Percentiles rank a stretch among this genome's conserved stretches.
phyloP scores from a whole-genome alignment of 306 rosid genomes.

The Quillaja saponaria region DNA sequence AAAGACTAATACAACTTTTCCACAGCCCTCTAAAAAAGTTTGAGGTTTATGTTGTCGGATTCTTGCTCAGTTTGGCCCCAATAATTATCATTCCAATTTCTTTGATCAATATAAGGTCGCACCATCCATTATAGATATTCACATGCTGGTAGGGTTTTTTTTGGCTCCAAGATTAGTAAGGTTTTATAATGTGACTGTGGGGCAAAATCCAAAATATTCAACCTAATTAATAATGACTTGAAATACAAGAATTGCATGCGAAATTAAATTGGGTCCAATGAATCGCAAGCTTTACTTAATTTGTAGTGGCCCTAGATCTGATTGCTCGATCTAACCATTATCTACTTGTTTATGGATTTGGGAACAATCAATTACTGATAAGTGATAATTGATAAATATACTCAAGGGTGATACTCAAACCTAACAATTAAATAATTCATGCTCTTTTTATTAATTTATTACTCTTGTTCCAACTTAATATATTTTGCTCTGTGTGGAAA shows the following conservation, averaged over 20 bases:
- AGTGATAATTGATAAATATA: too few species aligned
- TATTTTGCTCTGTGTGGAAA: too few species aligned
- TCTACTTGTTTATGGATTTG: slow-evolving; percentile 20
- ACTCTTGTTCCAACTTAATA: too few species aligned
- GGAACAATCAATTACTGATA: neutral
- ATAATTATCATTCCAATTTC: slow-evolving; percentile 42
- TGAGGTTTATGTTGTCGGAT: slow-evolving; percentile 49
- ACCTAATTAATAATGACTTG: slow-evolving; percentile 30
- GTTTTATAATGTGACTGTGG: slow-evolving; percentile 20
- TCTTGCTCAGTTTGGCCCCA: slow-evolving; percentile 41
- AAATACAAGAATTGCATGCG: slow-evolving; percentile 28
- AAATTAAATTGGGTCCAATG: slow-evolving; percentile 7
- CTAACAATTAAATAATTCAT: too few species aligned
- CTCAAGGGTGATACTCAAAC: too few species aligned
- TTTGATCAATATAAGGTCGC: slow-evolving; percentile 38
- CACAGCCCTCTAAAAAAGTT: slow-evolving; percentile 35
- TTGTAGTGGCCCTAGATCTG: slow-evolving; percentile 25
- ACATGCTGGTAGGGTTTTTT: slow-evolving; percentile 43
- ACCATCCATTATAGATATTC: slow-evolving; percentile 36
- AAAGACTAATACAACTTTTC: slow-evolving; percentile 12
- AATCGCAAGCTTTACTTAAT: slow-evolving; percentile 8
- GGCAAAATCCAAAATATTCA: slow-evolving; percentile 23
- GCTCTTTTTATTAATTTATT: too few species aligned
- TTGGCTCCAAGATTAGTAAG: slow-evolving; percentile 24
- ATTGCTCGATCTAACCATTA: slow-evolving; percentile 11